Base-by-base conservation (phyloP, 1,284 basidiomycete genomes). In the Amylostereum areolatum region DNA sequence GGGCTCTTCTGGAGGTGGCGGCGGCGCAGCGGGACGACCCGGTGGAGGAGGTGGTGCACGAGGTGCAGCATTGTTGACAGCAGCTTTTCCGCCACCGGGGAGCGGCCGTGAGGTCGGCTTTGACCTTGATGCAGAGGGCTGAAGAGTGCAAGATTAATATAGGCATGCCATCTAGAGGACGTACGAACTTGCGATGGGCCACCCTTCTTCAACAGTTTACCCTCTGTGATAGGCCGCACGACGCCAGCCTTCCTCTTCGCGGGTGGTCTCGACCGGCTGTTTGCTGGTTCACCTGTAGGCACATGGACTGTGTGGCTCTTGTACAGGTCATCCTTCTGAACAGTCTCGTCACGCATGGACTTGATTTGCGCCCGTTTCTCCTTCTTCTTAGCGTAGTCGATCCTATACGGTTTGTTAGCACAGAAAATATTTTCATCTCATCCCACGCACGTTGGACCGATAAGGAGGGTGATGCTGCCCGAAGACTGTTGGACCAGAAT, bases 371-470 rank as follows among this genome's bases (percentile, higher is more conserved):
- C 84, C 63, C 85, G 85, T 75, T 99, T 99, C 59, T 96, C 95
- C 70, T 94, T 98, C 80, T 98, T 99, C 78, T 99, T 99, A 37
- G 79, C 77, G 65, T 97, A 99, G 45, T 89, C 81, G 53, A 97
- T 72, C 2, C 91, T 95, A 52, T 24, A 47, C 9, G 34, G 48
- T 18, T 53, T 46, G 50, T 45, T 47, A 27, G 46, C 51, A 46
- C 47, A 36, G 24, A 44, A 33, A 31, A 6, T 33, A 42, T n/a
- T 45, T 25, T 34, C 10, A 43, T 11, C 27, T 52, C 36, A 30
- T 24, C 28, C 33, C 7, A 71, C 89, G 60, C 63, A 95, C 90
- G 75, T 79, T 25, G 92, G 85, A 0, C 78, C 81, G 57, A 96
- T 82, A 42, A 81, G 68, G 33, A 99, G 72, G 52, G 73, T 84